A percentile compares a stretch with the other conserved stretches of the same genome.
phyloP scores from a whole-genome alignment of 305 asterid species.

The Fraxinus paxiana region DNA sequence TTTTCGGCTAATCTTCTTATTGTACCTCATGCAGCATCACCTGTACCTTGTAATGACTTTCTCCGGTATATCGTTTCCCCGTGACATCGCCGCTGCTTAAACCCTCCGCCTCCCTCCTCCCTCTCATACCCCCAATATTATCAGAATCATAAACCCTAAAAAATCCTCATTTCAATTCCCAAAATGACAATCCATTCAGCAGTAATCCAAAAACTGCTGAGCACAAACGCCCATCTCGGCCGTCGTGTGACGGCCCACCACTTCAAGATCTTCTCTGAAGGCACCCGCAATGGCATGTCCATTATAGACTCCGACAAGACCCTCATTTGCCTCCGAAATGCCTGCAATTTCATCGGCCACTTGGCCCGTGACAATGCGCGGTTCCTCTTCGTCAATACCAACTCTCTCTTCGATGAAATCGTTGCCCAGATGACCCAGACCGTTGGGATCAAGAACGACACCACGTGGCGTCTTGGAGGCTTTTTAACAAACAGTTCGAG shows the following conservation, averaged over 20 bases:
- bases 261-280: slow-evolving; percentile 80
- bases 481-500: slow-evolving; percentile 83
- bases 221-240: slow-evolving; percentile 81
- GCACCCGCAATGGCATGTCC: slow-evolving; percentile 69
- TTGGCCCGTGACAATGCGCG: slow-evolving; percentile 67
- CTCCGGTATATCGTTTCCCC: not conserved
- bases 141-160: slow-evolving; percentile 19
- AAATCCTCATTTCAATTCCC: not conserved
- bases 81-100: slow-evolving; percentile 26
- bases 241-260: slow-evolving; percentile 76
- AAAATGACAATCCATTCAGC: slow-evolving; percentile 79
- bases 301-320: slow-evolving; percentile 83
- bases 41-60: not conserved
- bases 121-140: slow-evolving; percentile 2
- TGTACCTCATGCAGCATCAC: not conserved
- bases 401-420: slow-evolving; percentile 72
- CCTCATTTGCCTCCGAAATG: slow-evolving; percentile 79
- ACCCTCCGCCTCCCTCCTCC: slow-evolving; percentile 21
- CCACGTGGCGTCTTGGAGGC: slow-evolving; percentile 97
- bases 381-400: slow-evolving; percentile 83
- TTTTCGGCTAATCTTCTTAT: not conserved
- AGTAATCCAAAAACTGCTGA: slow-evolving; percentile 76
- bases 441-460: slow-evolving; percentile 62
- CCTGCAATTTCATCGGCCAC: slow-evolving; percentile 79
- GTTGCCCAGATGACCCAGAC: slow-evolving; percentile 62